A percentile compares a stretch with the other conserved stretches of the same genome.
phyloP scores from a whole-genome alignment of 2,329 filamentous ascomycete genomes.

The Rhynchosporium graminicola region DNA sequence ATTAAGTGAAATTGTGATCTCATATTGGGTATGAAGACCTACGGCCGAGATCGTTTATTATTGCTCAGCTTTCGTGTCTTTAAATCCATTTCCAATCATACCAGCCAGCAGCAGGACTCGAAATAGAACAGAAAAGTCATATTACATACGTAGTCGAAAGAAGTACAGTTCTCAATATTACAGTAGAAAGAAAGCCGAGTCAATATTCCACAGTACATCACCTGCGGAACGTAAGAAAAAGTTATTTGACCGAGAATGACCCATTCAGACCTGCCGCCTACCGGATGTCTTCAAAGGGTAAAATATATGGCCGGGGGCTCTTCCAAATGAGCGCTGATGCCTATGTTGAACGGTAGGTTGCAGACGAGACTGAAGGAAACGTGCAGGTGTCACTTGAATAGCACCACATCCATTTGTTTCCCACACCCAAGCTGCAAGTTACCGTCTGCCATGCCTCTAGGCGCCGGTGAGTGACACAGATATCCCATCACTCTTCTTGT shows the following conservation, averaged over 20 bases:
- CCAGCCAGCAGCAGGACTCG: too few relatives aligned
- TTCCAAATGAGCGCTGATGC: background rate
- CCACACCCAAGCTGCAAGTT: background rate
- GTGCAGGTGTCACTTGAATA: constrained; percentile 6
- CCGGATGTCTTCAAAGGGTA: background rate
- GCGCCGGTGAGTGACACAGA: constrained; percentile 6
- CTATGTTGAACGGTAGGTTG: background rate
- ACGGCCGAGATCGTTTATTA: background rate
- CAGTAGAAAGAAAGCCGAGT: background rate
- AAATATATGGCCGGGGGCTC: background rate
- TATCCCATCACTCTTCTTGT: background rate
- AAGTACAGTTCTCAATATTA: background rate
- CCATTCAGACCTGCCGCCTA: background rate
- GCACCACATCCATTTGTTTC: background rate
- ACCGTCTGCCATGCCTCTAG: constrained; percentile 4
- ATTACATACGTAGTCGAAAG: too few relatives aligned
- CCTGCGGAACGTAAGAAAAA: background rate
- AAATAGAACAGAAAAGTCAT: too few relatives aligned
- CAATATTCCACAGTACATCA: too few relatives aligned
- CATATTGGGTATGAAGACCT: background rate
- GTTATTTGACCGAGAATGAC: background rate
- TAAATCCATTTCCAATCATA: too few relatives aligned
- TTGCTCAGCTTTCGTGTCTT: too few relatives aligned
- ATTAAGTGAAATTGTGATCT: background rate
- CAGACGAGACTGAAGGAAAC: background rate